A percentile compares a stretch with the other conserved stretches of the same genome.
These are phyloP conservation scores for Colletotrichum liriopes DNA, from an alignment of 2,329 filamentous ascomycete species.

Conservation along the genomic window DNA sequence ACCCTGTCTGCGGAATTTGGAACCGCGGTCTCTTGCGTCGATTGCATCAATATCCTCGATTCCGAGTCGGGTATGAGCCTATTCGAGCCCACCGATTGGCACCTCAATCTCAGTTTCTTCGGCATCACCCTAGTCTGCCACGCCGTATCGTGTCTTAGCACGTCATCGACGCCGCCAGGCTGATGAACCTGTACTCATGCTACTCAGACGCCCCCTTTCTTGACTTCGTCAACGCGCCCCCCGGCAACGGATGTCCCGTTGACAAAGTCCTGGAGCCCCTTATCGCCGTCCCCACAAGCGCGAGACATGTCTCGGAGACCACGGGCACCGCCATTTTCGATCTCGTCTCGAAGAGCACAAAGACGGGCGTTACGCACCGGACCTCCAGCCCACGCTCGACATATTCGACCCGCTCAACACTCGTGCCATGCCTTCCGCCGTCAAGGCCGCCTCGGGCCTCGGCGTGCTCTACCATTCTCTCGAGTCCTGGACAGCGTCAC, in stretches of 20 bases:
- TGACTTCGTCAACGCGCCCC: conserved; percentile 96
- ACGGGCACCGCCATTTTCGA: conserved; percentile 99
- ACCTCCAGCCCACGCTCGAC: conserved; percentile 94
- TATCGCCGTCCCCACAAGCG: conserved; percentile 88
- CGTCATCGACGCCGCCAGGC: conserved; percentile 97
- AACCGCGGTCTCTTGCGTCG: too few relatives aligned
- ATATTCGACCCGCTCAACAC: conserved; percentile 92
- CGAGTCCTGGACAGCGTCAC: conserved; percentile 90
- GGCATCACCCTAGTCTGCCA: too few relatives aligned
- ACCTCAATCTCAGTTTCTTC: too few relatives aligned
- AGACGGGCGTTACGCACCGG: conserved; percentile 97
- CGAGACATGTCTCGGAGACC: conserved; percentile 91
- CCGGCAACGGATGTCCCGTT: conserved; percentile 88
- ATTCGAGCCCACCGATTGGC: too few relatives aligned
- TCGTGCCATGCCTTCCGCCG: conserved; percentile 93
- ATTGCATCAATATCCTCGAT: too few relatives aligned
- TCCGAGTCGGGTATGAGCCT: too few relatives aligned
- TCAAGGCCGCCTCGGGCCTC: conserved; percentile 91
- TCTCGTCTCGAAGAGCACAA: conserved; percentile 88
- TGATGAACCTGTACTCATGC: conserved; percentile 96
- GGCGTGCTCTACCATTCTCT: conserved; percentile 96
- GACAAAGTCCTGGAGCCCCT: conserved; percentile 80
- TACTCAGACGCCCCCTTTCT: conserved; percentile 95
- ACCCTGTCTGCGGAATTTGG: too few relatives aligned
- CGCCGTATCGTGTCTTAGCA: too few relatives aligned